Base-by-base conservation (phyloP, 2,329 filamentous ascomycete species). In the Botrytis pseudocinerea region DNA sequence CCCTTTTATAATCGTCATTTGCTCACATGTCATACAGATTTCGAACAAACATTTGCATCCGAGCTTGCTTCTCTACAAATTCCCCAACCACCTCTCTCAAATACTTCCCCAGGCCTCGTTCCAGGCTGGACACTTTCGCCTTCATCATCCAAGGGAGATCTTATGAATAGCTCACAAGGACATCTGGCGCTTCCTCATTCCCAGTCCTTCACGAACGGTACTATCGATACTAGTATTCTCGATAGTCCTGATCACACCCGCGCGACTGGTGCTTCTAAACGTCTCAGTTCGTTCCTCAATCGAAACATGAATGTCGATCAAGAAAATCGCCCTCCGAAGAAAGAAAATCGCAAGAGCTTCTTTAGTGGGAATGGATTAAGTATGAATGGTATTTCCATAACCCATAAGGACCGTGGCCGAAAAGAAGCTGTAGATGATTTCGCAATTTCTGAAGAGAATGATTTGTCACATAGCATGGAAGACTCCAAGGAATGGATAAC, bases 31-130 rank as follows among this genome's bases (percentile, higher is more conserved):
- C 54, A 51, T 38, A 61, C 71, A 91, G 90, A 86, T 79, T 92
- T 91, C 75, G 86, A 91, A 79, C 82, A 80, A 25, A 89, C 87
- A 0, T 92, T 92, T 79, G 89, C 89, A 0, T 86, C 88, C 0
- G 91, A 93, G 80, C 87, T 93, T 51, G 85, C 87, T 22, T 84
- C 89, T 51, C 89, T 93, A 76, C 85, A 87, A 2, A 88, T 87
- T 18, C 84, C 84, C 2, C 85, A 84, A 66, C 82, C 83, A 1
- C 84, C 83, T 60, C 82, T 73, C 44, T 73, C 65, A 25, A 72
- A 48, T 80, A 10, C 83, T 83, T 25, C 84, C 9, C 62, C 85
- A 28, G 81, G 78, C 7, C 77, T 80, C 6, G 80, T 82, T n/a
- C 81, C 82, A 70, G 82, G 84, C 35, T 81, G 79, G 79, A 71